Percentiles rank a stretch among this genome's conserved stretches.
Conservation (phyloP, 2,329 filamentous ascomycete genomes). For the Incumbomyces lentus region DNA sequence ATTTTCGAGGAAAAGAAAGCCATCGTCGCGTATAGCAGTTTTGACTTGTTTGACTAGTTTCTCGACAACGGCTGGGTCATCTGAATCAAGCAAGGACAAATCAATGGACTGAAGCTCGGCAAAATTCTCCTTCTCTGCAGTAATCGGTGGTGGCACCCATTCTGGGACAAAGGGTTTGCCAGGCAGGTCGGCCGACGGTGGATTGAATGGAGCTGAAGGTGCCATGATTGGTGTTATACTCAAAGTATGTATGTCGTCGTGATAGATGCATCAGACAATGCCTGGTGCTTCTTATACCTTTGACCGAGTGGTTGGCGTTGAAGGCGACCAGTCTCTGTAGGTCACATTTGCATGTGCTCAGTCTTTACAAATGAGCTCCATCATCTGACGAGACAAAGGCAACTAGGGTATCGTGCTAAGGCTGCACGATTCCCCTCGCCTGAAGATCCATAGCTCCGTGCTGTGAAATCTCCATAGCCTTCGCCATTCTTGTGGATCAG, state of each 20-base stretch:
- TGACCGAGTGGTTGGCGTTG: neutral
- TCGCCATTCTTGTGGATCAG: too few relatives aligned
- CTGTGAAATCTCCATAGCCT: too few relatives aligned
- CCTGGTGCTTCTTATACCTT: neutral
- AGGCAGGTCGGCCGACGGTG: conserved; percentile 27
- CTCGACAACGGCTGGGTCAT: conserved; percentile 34
- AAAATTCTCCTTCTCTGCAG: conserved; percentile 36
- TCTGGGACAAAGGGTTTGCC: conserved; percentile 34
- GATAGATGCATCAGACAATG: neutral
- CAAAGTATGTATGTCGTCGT: neutral
- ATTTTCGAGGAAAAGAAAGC: conserved; percentile 40
- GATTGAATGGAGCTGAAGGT: conserved; percentile 30
- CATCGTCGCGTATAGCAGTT: conserved; percentile 34
- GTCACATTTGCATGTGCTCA: too few relatives aligned
- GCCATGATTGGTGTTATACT: conserved; percentile 14
- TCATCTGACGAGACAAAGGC: too few relatives aligned
- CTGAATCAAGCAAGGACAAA: conserved; percentile 35
- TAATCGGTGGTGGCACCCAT: conserved; percentile 38
- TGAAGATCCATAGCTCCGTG: neutral
- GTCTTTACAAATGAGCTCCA: too few relatives aligned
- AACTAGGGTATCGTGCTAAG: too few relatives aligned
- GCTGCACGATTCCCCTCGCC: too few relatives aligned
- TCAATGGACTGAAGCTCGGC: conserved; percentile 35
- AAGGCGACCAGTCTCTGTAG: neutral
- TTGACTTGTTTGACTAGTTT: conserved; percentile 36